These are phyloP conservation scores for Thelonectria rubi DNA, from an alignment of 2,329 filamentous ascomycete species.

Conservation along the genomic window DNA sequence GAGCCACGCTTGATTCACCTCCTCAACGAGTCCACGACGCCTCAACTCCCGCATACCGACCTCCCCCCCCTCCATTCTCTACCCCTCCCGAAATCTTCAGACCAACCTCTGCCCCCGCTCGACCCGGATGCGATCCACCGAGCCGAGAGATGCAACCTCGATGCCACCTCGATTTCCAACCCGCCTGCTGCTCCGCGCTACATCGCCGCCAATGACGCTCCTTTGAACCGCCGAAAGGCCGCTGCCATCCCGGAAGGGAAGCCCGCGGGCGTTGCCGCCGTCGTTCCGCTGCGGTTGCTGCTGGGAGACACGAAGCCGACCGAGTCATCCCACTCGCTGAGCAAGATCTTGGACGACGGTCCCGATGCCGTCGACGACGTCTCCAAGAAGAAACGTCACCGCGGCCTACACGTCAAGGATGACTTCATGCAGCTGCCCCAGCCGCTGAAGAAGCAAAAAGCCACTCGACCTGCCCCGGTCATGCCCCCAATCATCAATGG, in stretches of 20 bases:
- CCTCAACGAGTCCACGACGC: constrained; percentile 65
- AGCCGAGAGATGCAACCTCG: constrained; percentile 46
- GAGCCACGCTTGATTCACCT: constrained; percentile 73
- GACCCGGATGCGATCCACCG: constrained; percentile 59
- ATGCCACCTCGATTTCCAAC: constrained; percentile 29
- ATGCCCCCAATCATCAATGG: constrained; percentile 74
- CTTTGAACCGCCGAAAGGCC: constrained; percentile 37
- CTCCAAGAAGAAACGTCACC: constrained; percentile 64
- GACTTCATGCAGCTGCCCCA: constrained; percentile 72
- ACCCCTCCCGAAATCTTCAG: constrained; percentile 54
- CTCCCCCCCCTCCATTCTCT: constrained; percentile 64
- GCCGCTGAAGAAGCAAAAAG: constrained; percentile 71
- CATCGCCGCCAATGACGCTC: constrained; percentile 34
- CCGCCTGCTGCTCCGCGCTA: constrained; percentile 29
- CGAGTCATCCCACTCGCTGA: constrained; percentile 55
- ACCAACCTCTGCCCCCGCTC: constrained; percentile 61
- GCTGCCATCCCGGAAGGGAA: constrained; percentile 37
- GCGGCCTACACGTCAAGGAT: constrained; percentile 61
- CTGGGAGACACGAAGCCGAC: constrained; percentile 51
- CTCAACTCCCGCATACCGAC: constrained; percentile 59
- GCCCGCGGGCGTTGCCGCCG: constrained; percentile 36
- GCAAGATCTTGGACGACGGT: constrained; percentile 57
- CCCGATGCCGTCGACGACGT: constrained; percentile 55
- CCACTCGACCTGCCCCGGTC: constrained; percentile 59
- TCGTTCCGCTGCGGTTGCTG: constrained; percentile 52